A percentile compares a stretch with the other conserved stretches of the same genome.
phyloP scores from a whole-genome alignment of 2,329 filamentous ascomycete species.

The Graphium sp. region DNA sequence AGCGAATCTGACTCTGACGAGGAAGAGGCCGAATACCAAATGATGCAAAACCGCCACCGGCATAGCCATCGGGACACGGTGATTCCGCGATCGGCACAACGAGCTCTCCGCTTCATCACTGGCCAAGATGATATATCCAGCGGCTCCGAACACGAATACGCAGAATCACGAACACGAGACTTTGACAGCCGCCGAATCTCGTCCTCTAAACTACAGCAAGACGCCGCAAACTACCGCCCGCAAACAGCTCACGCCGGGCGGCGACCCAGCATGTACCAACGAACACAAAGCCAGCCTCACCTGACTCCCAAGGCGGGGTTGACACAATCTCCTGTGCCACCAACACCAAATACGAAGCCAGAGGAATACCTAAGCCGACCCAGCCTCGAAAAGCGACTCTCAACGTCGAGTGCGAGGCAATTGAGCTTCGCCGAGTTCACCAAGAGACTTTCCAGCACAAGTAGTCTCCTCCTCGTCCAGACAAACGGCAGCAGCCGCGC shows the following conservation, averaged over 20 bases:
- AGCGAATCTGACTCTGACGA: conserved; percentile 22
- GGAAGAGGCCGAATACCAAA: conserved; percentile 15
- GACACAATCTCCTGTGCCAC: conserved; percentile 11
- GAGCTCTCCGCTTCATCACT: conserved; percentile 32
- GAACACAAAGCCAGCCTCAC: conserved; percentile 30
- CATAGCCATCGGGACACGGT: conserved; percentile 10
- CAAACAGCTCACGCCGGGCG: conserved; percentile 34
- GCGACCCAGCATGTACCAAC: conserved; percentile 23
- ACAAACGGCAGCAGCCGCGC: conserved; percentile 27
- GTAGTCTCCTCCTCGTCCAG: conserved; percentile 40
- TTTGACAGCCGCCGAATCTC: conserved; percentile 8
- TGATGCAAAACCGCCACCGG: conserved; percentile 8
- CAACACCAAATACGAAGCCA: neutral
- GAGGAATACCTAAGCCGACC: conserved; percentile 8
- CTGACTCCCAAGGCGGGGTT: conserved; percentile 17
- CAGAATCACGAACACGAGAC: conserved; percentile 1
- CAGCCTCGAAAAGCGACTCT: conserved; percentile 29
- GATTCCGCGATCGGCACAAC: conserved; percentile 28
- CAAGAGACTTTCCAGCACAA: conserved; percentile 42
- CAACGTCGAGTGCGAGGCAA: conserved; percentile 35
- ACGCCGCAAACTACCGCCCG: conserved; percentile 21
- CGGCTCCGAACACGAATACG: too few relatives aligned
- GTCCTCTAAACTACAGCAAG: conserved; percentile 15
- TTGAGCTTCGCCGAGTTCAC: conserved; percentile 46
- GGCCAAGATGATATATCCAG: conserved; percentile 23